Conservation (phyloP, 2,329 filamentous ascomycete species). For the Verticillium nubilum region DNA sequence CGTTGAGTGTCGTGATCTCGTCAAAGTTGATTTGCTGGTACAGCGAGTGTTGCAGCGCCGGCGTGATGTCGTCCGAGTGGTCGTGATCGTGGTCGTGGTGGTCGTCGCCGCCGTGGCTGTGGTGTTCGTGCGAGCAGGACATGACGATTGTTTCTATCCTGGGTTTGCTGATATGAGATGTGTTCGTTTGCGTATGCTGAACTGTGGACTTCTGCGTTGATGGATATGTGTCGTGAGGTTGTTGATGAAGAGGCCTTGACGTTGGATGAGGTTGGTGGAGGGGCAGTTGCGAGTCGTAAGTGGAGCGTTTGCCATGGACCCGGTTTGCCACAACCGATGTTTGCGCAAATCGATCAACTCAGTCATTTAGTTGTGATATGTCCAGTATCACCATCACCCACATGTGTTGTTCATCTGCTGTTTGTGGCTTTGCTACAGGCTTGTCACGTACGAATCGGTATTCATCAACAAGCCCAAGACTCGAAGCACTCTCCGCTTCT, state of each 20-base stretch:
- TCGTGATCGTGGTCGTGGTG: constrained; percentile 65
- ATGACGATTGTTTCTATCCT: constrained; percentile 15
- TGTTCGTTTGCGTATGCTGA: too few relatives aligned
- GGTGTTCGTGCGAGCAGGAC: constrained; percentile 47
- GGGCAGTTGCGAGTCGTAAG: not conserved
- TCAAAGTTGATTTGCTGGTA: constrained; percentile 92
- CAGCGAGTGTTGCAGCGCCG: constrained; percentile 82
- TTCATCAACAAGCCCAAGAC: not conserved
- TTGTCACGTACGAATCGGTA: too few relatives aligned
- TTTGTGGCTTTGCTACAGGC: too few relatives aligned
- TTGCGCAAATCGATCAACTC: too few relatives aligned
- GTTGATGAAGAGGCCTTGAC: not conserved
- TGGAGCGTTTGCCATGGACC: not conserved
- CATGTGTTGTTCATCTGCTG: too few relatives aligned
- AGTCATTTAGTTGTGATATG: too few relatives aligned
- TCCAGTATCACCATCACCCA: too few relatives aligned
- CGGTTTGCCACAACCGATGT: too few relatives aligned
- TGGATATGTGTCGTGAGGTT: not conserved
- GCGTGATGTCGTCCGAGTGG: constrained; percentile 87
- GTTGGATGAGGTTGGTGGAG: not conserved
- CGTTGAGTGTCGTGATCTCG: constrained; percentile 79
- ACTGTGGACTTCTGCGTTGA: not conserved
- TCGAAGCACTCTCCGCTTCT: not conserved
- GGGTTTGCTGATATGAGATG: too few relatives aligned
- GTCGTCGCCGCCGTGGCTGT: constrained; percentile 42